A percentile compares a stretch with the other conserved stretches of the same genome.
Evolutionary conservation across 2,329 filamentous ascomycete species (phyloP).

Genomic region (Madurella fahalii): DNA sequence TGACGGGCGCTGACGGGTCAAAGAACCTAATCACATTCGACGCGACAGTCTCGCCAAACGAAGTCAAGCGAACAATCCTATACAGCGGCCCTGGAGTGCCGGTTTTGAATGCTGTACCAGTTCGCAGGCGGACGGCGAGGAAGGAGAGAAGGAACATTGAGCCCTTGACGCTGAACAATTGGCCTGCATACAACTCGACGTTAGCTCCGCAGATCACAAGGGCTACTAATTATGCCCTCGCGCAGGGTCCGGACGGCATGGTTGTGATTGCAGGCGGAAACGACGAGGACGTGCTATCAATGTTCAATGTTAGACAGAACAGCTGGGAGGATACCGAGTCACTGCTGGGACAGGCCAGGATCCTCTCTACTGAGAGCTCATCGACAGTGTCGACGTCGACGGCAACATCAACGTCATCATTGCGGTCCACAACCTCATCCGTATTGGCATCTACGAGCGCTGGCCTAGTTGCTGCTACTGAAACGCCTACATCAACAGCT

Average conservation of each 20-base stretch:
- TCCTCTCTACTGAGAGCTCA: slow-evolving; percentile 33
- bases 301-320: slow-evolving; percentile 75
- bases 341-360: slow-evolving; percentile 51
- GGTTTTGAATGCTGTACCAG: slow-evolving; percentile 43
- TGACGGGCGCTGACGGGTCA: slow-evolving; percentile 71
- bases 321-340: slow-evolving; percentile 70
- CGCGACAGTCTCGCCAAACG: slow-evolving; percentile 68
- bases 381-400: slow-evolving; percentile 24
- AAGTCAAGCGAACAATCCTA: slow-evolving; percentile 66
- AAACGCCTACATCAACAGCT: slow-evolving; percentile 11
- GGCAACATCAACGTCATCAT: slow-evolving; percentile 31
- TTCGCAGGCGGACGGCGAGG: slow-evolving; percentile 33
- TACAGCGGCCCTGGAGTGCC: slow-evolving; percentile 56
- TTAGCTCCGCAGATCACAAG: slow-evolving; percentile 63
- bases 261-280: slow-evolving; percentile 78
- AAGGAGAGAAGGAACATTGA: slow-evolving; percentile 29
- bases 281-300: slow-evolving; percentile 60
- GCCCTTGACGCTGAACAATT: slow-evolving; percentile 57
- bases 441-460: slow-evolving; percentile 24
- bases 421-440: slow-evolving; percentile 19
- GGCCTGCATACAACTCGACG: slow-evolving; percentile 75
- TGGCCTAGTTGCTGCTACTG: slow-evolving; percentile 27
- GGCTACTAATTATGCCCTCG: slow-evolving; percentile 62
- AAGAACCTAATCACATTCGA: slow-evolving; percentile 78
- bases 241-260: slow-evolving; percentile 60